A percentile compares a stretch with the other conserved stretches of the same genome.
Evolutionary conservation across 163 green algal genomes (phyloP).

Genomic region (Chlorella variabilis): DNA sequence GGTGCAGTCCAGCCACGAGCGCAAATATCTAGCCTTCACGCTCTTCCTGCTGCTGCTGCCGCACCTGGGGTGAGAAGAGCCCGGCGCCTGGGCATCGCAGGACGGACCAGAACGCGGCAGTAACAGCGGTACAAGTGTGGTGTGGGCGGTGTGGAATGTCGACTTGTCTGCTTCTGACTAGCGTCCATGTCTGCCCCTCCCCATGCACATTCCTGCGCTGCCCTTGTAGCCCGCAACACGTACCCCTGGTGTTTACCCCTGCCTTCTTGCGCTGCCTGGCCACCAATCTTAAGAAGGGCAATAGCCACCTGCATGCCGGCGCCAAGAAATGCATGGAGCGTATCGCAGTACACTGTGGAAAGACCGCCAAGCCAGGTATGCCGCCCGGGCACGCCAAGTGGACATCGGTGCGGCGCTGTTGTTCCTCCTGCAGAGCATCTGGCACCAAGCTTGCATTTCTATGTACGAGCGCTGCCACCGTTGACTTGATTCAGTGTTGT

Average conservation of each 20-base stretch:
- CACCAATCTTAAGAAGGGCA: slow-evolving; percentile 56
- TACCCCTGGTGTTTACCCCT: slow-evolving; percentile 63
- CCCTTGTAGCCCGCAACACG: slow-evolving; percentile 53
- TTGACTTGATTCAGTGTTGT: too few relatives aligned
- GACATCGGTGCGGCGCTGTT: too few relatives aligned
- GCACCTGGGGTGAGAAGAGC: slow-evolving; percentile 46
- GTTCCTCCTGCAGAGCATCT: too few relatives aligned
- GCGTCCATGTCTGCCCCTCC: not conserved
- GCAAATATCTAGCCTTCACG: slow-evolving; percentile 76
- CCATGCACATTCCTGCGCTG: not conserved
- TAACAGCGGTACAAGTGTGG: too few relatives aligned
- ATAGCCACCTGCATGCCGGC: slow-evolving; percentile 71
- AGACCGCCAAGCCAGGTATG: not conserved
- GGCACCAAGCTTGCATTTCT: too few relatives aligned
- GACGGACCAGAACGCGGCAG: too few relatives aligned
- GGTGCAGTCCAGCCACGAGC: slow-evolving; percentile 67
- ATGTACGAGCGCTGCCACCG: too few relatives aligned
- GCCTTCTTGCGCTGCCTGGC: slow-evolving; percentile 65
- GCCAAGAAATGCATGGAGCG: slow-evolving; percentile 64
- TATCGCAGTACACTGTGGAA: slow-evolving; percentile 18
- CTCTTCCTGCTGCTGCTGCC: slow-evolving; percentile 78
- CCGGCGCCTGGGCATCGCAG: too few relatives aligned
- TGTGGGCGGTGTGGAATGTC: too few relatives aligned
- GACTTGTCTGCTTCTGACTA: too few relatives aligned
- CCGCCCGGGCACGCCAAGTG: not conserved